A percentile compares a stretch with the other conserved stretches of the same genome.
phyloP scores from a whole-genome alignment of 106 monocot genomes.

The Allium cepa region DNA sequence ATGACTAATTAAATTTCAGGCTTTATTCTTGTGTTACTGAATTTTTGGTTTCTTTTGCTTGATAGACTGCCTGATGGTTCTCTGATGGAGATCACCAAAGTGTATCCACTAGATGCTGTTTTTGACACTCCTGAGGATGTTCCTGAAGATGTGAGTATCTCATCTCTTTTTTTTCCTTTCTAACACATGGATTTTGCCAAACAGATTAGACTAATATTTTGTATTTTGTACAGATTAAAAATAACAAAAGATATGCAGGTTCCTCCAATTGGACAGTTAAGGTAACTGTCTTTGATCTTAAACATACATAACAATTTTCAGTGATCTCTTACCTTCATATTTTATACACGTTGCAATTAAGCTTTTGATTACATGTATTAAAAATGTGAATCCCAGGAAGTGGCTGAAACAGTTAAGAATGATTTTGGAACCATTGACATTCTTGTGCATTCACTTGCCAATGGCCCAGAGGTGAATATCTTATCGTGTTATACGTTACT shows the following conservation, averaged over 20 bases:
- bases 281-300: slow-evolving; percentile 18
- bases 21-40: neutral
- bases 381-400: slow-evolving; percentile 36
- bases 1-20: neutral
- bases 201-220: neutral
- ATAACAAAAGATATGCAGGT: slow-evolving; percentile 77
- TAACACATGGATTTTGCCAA: neutral
- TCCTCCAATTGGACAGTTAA: slow-evolving; percentile 91
- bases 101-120: slow-evolving; percentile 87
- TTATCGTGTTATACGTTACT: neutral
- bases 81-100: slow-evolving; percentile 82
- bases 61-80: slow-evolving; percentile 80
- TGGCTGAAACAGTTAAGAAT: slow-evolving; percentile 71
- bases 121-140: slow-evolving; percentile 80
- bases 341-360: neutral
- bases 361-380: slow-evolving; percentile 1
- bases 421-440: slow-evolving; percentile 93
- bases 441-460: slow-evolving; percentile 91
- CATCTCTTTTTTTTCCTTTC: neutral
- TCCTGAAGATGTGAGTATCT: slow-evolving; percentile 73
- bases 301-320: neutral
- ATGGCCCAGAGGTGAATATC: slow-evolving; percentile 64
- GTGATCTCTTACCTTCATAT: neutral
- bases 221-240: slow-evolving; percentile 44
- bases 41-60: neutral